Percentiles rank a stretch among this genome's conserved stretches.
These are phyloP conservation scores for Margaritispora aquatica DNA, from an alignment of 495 filamentous ascomycete genomes.

Conservation along the genomic window DNA sequence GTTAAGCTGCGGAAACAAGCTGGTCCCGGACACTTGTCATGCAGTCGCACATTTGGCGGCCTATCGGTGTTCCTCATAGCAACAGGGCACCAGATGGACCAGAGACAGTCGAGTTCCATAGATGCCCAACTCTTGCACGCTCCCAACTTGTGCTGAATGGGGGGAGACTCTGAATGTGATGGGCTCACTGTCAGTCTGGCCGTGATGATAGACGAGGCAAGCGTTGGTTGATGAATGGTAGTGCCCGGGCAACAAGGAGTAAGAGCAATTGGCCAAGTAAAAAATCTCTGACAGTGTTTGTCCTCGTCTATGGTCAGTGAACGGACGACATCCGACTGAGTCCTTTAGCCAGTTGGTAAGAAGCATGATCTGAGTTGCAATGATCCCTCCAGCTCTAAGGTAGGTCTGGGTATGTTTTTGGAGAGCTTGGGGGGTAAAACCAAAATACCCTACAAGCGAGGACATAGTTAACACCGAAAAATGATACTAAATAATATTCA, in stretches of 20 bases:
- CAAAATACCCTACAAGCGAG: background rate
- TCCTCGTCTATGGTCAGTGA: background rate
- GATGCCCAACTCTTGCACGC: conserved; percentile 20
- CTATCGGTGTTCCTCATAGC: conserved; percentile 16
- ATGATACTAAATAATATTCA: too few species aligned
- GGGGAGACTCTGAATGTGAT: background rate
- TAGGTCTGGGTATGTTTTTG: too few species aligned
- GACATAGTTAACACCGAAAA: too few species aligned
- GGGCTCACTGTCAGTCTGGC: background rate
- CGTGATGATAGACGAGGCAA: background rate
- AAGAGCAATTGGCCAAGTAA: background rate
- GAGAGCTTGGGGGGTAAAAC: background rate
- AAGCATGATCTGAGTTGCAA: background rate
- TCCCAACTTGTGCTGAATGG: background rate
- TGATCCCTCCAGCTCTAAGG: too few species aligned
- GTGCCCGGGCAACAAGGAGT: background rate
- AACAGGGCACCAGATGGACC: background rate
- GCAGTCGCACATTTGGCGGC: conserved; percentile 6
- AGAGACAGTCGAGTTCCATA: conserved; percentile 7
- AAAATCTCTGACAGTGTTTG: background rate
- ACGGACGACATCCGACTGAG: too few species aligned
- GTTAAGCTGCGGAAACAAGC: conserved; percentile 11
- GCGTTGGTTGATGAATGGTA: background rate
- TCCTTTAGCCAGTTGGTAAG: too few species aligned
- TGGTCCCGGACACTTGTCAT: conserved; percentile 21